Conservation (phyloP, 345 rosid genomes). For the Erysimum cheiranthoides region DNA sequence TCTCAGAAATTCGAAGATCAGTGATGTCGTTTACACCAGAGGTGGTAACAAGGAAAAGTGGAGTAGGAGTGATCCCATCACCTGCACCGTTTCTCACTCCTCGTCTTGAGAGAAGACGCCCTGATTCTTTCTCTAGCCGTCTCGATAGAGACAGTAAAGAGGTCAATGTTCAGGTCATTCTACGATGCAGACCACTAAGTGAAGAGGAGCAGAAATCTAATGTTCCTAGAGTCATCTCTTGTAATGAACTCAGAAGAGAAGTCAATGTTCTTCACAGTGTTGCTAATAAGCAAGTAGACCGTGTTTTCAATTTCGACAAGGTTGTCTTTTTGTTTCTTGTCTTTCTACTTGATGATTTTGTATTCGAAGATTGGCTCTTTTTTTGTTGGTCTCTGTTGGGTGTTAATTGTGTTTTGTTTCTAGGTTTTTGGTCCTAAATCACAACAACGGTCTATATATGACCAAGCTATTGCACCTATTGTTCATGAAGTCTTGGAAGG, state of each 20-base stretch:
- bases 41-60: conserved; percentile 60
- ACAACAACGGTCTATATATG: conserved; percentile 92
- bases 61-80: conserved; percentile 71
- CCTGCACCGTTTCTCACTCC: conserved; percentile 90
- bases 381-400: not conserved
- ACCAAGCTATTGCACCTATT: conserved; percentile 81
- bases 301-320: conserved; percentile 85
- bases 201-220: conserved; percentile 82
- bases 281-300: conserved; percentile 84
- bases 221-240: conserved; percentile 65
- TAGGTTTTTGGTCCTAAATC: conserved; percentile 97
- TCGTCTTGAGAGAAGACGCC: conserved; percentile 80
- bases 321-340: conserved; percentile 32
- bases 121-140: conserved; percentile 58
- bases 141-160: conserved; percentile 76
- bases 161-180: conserved; percentile 85
- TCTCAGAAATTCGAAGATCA: conserved; percentile 29
- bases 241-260: conserved; percentile 79
- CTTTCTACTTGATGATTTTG: not conserved
- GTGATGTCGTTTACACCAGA: conserved; percentile 77
- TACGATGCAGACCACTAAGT: conserved; percentile 82
- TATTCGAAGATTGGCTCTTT: not conserved
- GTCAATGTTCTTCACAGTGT: conserved; percentile 72
- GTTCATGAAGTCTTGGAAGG: conserved; percentile 95
- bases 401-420: not conserved